Percentiles rank a stretch among this genome's conserved stretches.
phyloP scores from a whole-genome alignment of 768 basidiomycete species.

The Flagelloscypha sp. region DNA sequence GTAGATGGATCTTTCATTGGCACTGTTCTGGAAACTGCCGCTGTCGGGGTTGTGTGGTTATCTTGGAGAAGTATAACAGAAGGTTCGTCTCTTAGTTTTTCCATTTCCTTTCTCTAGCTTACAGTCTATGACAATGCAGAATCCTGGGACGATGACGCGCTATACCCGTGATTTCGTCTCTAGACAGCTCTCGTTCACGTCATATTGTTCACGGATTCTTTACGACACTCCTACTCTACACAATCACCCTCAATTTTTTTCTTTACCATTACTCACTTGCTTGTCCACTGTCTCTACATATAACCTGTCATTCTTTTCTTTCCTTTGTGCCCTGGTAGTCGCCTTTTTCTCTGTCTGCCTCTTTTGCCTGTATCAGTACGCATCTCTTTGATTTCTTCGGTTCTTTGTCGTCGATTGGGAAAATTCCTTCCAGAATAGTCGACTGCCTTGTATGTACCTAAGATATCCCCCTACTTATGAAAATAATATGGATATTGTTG shows the following conservation, averaged over 20 bases:
- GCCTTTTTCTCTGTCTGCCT: no score
- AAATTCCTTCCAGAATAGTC: no score
- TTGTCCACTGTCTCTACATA: neutral
- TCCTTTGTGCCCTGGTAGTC: no score
- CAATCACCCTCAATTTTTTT: no score
- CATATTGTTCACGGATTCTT: neutral
- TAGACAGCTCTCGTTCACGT: neutral
- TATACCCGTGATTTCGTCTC: slow-evolving; percentile 2
- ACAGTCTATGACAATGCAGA: slow-evolving; percentile 18
- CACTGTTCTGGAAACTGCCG: slow-evolving; percentile 72
- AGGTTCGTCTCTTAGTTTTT: slow-evolving; percentile 36
- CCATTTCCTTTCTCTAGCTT: slow-evolving; percentile 1
- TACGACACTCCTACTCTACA: neutral
- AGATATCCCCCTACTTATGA: no score
- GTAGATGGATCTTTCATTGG: slow-evolving; percentile 86
- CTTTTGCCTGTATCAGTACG: no score
- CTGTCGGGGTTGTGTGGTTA: slow-evolving; percentile 58
- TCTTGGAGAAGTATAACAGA: slow-evolving; percentile 91
- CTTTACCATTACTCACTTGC: neutral
- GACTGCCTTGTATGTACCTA: no score
- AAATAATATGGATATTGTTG: no score
- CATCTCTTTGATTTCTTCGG: no score
- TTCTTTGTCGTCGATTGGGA: no score
- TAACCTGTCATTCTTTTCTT: slow-evolving; percentile 1
- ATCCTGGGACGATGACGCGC: slow-evolving; percentile 15